Conservation (phyloP, 1,139 yeast species). For the Candida sanyaensis region DNA sequence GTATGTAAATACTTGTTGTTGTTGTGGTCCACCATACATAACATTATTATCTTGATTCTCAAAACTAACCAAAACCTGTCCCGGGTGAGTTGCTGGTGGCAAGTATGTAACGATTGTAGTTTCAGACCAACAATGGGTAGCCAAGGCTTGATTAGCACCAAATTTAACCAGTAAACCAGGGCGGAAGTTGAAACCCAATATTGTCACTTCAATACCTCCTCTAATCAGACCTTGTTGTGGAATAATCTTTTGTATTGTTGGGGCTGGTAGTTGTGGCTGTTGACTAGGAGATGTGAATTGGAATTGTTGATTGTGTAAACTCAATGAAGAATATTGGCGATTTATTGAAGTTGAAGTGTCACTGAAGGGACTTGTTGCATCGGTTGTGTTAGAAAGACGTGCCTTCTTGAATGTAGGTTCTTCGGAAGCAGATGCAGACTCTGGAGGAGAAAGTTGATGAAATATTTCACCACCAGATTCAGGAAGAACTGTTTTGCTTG, state of each 20-base stretch:
- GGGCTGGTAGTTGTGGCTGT: constrained; percentile 27
- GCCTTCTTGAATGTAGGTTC: constrained; percentile 41
- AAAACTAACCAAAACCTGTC: constrained; percentile 88
- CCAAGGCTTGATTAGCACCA: constrained; percentile 79
- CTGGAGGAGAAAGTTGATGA: constrained; percentile 56
- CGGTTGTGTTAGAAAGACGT: constrained; percentile 42
- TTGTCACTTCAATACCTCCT: constrained; percentile 93
- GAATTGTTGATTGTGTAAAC: constrained; percentile 15
- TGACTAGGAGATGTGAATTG: constrained; percentile 14
- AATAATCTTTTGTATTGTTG: constrained; percentile 78
- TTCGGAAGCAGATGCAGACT: constrained; percentile 69
- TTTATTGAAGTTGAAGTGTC: constrained; percentile 40
- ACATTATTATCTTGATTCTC: constrained; percentile 46
- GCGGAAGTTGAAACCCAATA: constrained; percentile 82
- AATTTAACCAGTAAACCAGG: constrained; percentile 82
- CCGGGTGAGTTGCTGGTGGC: constrained; percentile 87
- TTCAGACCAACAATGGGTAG: constrained; percentile 96
- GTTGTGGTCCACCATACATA: constrained; percentile 36
- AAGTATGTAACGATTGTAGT: constrained; percentile 89
- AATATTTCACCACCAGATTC: constrained; percentile 9
- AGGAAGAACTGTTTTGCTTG: constrained; percentile 23
- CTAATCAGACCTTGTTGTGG: constrained; percentile 95
- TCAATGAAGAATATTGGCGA: constrained; percentile 6
- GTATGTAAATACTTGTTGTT: constrained; percentile 74
- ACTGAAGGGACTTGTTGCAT: constrained; percentile 48